Conservation (phyloP, 2,329 filamentous ascomycete genomes). For the Alternaria dauci region DNA sequence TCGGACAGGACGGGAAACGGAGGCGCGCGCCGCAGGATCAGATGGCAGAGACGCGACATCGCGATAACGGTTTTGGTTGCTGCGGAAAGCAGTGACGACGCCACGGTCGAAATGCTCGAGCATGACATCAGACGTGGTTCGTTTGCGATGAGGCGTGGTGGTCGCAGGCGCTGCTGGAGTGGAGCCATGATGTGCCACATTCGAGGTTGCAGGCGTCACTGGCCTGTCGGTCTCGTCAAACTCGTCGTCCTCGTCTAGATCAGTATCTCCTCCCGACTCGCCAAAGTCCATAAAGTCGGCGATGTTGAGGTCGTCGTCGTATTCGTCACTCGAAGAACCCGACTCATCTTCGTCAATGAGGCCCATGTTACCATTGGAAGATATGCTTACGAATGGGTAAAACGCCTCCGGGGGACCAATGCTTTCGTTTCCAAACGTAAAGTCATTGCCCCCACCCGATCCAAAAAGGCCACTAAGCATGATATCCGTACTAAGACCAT, state of each 20-base stretch:
- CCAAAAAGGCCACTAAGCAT: constrained; percentile 78
- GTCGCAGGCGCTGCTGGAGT: constrained; percentile 40
- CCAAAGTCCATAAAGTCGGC: constrained; percentile 52
- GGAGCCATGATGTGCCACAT: constrained; percentile 37
- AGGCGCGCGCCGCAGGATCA: constrained; percentile 47
- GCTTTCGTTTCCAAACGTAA: constrained; percentile 65
- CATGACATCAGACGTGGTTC: constrained; percentile 47
- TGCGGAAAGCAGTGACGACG: constrained; percentile 53
- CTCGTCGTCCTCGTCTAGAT: constrained; percentile 48
- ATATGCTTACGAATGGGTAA: constrained; percentile 69
- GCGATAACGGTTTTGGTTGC: constrained; percentile 51
- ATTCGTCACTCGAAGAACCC: constrained; percentile 64
- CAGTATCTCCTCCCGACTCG: constrained; percentile 45
- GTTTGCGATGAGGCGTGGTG: constrained; percentile 38
- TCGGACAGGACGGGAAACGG: constrained; percentile 48
- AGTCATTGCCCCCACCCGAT: constrained; percentile 53
- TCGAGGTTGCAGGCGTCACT: constrained; percentile 47
- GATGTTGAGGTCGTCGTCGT: constrained; percentile 60
- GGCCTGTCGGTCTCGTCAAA: constrained; percentile 45
- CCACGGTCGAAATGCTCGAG: constrained; percentile 61
- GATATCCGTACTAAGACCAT: constrained; percentile 64
- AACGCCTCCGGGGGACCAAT: constrained; percentile 79
- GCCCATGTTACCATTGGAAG: constrained; percentile 65
- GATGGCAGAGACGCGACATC: constrained; percentile 49
- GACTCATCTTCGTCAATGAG: constrained; percentile 65